Conservation (phyloP, 2,329 filamentous ascomycete genomes). For the Microdochium bolleyi region DNA sequence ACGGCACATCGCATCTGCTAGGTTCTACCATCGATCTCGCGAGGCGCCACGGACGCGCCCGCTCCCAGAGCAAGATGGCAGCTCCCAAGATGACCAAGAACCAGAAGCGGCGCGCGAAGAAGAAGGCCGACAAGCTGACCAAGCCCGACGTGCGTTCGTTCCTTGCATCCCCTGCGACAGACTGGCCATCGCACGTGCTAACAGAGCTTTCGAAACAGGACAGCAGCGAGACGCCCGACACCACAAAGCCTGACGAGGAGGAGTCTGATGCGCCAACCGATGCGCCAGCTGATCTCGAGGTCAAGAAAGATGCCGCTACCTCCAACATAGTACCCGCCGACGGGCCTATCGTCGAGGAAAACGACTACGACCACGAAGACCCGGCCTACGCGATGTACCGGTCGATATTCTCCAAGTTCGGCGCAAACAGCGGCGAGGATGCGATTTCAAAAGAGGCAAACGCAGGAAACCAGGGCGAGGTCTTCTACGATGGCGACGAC, state of each 20-base stretch:
- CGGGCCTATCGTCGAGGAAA: slow-evolving; percentile 33
- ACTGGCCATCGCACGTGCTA: slow-evolving; percentile 7
- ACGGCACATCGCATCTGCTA: too few species aligned
- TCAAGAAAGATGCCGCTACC: slow-evolving; percentile 29
- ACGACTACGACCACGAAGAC: slow-evolving; percentile 56
- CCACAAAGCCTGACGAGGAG: slow-evolving; percentile 17
- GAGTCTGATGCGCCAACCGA: slow-evolving; percentile 16
- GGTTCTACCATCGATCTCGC: not conserved
- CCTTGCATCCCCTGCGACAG: not conserved
- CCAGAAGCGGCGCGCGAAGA: slow-evolving; percentile 84
- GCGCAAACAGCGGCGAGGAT: slow-evolving; percentile 55
- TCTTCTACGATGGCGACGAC: slow-evolving; percentile 77
- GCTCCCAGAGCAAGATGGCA: slow-evolving; percentile 41
- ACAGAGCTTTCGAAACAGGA: slow-evolving; percentile 10
- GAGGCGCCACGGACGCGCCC: slow-evolving; percentile 4
- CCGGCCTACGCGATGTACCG: slow-evolving; percentile 79
- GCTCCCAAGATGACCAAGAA: slow-evolving; percentile 81
- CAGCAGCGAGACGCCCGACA: slow-evolving; percentile 24
- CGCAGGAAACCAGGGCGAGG: slow-evolving; percentile 70
- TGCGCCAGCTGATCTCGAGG: slow-evolving; percentile 27
- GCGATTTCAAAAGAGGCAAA: slow-evolving; percentile 56
- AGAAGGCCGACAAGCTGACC: slow-evolving; percentile 81
- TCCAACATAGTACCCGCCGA: slow-evolving; percentile 30
- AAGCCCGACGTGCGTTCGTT: slow-evolving; percentile 41
- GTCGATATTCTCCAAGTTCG: slow-evolving; percentile 74